Base-by-base conservation (phyloP, 768 basidiomycete genomes). In the Obba rivulosa region DNA sequence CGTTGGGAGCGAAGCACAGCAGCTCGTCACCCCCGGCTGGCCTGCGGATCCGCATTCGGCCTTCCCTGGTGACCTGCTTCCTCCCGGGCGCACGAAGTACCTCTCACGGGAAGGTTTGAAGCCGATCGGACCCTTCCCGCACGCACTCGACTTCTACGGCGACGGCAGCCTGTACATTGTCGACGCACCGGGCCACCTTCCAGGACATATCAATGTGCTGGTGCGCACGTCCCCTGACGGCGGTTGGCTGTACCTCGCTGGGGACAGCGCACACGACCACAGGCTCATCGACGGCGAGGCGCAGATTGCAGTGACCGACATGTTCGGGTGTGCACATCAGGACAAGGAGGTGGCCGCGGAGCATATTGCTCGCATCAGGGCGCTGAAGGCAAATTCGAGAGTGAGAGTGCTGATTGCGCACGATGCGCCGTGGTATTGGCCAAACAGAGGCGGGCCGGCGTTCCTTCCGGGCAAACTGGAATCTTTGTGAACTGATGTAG, bases 111-210 rank as follows among this genome's bases (percentile, higher is more conserved):
- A 51, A 23, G 57, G 58, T 34, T 65, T 47, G 48, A 23, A 45
- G 20, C 24, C 75, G 24, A 56, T 81, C 34, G 78, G 77, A 0
- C 77, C 77, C 5, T 80, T 78, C 59, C 73, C 77, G 34, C 57
- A 52, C 38, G 74, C 76, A 4, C 55, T 74, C 17, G 79, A 83
- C 62, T 74, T 71, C 55, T 80, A 74, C 53, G 71, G 71, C 17
- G 81, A 85, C 51, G 81, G 80, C 7, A 78, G 75, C 54, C 57
- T 80, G 31, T 82, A 78, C 54, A 67, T 83, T 52, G 61, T 83
- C 51, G 76, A 83, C 55, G 70, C 79, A 3, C 71, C 78, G 2
- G 80, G 81, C 0, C 81, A 83, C 58, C 57, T 79, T 20, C 59
- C 63, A 1, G 80, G 81, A 1, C 80, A 83, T 45, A 54, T 81